Evolutionary conservation across 1,284 basidiomycete species (phyloP).

Genomic region (Leccinum ponderosum): DNA sequence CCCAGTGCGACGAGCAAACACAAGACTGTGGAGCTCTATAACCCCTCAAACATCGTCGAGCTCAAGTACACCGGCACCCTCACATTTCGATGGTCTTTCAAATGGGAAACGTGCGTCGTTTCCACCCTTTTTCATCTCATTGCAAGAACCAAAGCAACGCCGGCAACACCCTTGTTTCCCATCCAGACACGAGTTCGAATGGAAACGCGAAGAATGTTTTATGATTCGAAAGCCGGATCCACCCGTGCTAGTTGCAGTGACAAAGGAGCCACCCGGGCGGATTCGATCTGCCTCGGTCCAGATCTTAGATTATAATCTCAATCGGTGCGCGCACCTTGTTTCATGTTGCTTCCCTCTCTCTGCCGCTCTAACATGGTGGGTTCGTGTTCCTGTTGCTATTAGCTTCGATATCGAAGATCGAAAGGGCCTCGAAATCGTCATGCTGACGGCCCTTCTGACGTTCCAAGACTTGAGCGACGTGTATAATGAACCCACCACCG

Average conservation of each 20-base stretch:
- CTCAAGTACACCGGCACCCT: conserved; percentile 74
- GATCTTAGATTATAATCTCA: conserved; percentile 83
- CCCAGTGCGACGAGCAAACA: conserved; percentile 65
- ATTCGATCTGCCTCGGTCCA: conserved; percentile 70
- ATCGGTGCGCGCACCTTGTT: conserved; percentile 46
- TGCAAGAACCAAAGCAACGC: background rate
- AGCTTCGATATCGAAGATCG: conserved; percentile 83
- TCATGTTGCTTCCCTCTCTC: background rate
- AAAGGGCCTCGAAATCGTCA: conserved; percentile 80
- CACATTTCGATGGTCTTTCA: conserved; percentile 75
- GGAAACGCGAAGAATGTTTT: conserved; percentile 80
- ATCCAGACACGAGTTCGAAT: conserved; percentile 74
- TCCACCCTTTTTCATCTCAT: background rate
- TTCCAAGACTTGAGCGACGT: conserved; percentile 73
- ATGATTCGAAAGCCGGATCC: conserved; percentile 84
- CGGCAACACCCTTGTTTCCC: background rate
- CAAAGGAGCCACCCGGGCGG: conserved; percentile 69
- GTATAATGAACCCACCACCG: conserved; percentile 38
- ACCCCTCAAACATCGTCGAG: conserved; percentile 69
- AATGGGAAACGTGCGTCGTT: conserved; percentile 73
- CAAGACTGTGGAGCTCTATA: conserved; percentile 74
- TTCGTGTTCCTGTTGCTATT: conserved; percentile 1
- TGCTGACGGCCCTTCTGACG: conserved; percentile 72
- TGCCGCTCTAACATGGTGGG: background rate
- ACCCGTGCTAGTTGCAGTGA: conserved; percentile 77